Evolutionary conservation across 106 monocot species (phyloP), one percentile per base, ranked within the genome.

Genomic region (Iris macrosiphon): DNA sequence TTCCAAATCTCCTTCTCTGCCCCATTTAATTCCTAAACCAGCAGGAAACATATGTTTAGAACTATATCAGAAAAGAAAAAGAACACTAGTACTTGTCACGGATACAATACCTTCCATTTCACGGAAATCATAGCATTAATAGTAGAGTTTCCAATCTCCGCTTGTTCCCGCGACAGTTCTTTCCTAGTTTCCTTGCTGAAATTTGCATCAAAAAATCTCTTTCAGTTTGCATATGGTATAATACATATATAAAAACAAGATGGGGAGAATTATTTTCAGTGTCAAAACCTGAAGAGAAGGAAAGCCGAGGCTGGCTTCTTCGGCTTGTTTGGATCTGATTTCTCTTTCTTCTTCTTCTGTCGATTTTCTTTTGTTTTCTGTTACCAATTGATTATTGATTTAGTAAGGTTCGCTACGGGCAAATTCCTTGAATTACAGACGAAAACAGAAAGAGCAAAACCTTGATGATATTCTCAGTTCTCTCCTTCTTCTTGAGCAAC

Each of bases 401-500:
- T 10, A 52, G 23, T 9, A 28, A 28, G 2, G 8, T 10, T 4
- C 18, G 4, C 24, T 8, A 17, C 16, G 12, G 7, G 1, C 7
- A 19, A 52, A 29, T 13, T 23, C 8, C 8, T 17, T 2, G 12
- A 45, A 41, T 34, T 7, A 30, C 3, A 42, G 16, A 20, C 33
- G 21, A 31, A 22, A 54, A 34, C 27, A 31, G 0, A 29, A 17
- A 27, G 17, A 10, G 15, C n/a, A n/a, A 45, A 4, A 93, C 93
- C 93, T 94, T 94, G 46, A 94, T 81, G 28, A 94, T 88, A 41
- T 73, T 79, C 4, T 85, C 85, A 25, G 81, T 82, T 55, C 82
- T 94, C 68, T 94, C 88, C 71, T 89, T 89, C 65, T 89, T 94
- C 73, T 94, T 94, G 23, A 89, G 84, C 68, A 94, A 25, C 67